A percentile compares a stretch with the other conserved stretches of the same genome.
phyloP scores from a whole-genome alignment of 148 eudicot species.

The Mesembryanthemum crystallinum region DNA sequence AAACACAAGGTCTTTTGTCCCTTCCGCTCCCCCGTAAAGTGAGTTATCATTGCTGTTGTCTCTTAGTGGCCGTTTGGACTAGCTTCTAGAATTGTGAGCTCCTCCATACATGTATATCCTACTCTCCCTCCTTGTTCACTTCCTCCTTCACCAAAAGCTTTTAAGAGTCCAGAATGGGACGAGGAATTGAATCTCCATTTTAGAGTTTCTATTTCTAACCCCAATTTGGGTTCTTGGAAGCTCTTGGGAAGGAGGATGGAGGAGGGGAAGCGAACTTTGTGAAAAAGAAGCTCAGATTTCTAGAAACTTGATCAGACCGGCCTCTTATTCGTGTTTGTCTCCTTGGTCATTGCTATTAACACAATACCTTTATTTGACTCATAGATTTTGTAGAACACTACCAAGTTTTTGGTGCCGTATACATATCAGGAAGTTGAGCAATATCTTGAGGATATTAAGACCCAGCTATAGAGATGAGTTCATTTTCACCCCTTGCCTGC shows the following conservation, averaged over 20 bases:
- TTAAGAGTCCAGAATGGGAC: too few species aligned
- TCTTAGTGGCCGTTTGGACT: neutral
- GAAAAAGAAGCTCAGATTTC: neutral
- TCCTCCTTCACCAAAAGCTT: neutral
- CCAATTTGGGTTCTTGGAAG: too few species aligned
- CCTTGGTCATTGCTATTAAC: neutral
- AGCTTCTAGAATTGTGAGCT: neutral
- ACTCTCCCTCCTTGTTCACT: too few species aligned
- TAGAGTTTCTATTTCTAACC: too few species aligned
- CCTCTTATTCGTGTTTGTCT: neutral
- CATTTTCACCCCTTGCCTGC: neutral
- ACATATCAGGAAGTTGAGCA: constrained; percentile 2
- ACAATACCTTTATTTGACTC: neutral
- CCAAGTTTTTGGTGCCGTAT: neutral
- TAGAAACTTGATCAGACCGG: neutral
- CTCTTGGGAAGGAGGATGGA: too few species aligned
- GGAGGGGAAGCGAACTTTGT: too few species aligned
- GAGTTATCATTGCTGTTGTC: neutral
- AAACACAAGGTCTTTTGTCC: constrained; percentile 1
- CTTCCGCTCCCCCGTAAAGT: constrained; percentile 4
- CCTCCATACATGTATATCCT: too few species aligned
- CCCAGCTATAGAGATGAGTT: neutral
- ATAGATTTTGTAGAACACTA: neutral
- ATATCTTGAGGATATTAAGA: neutral
- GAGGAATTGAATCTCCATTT: too few species aligned